Conservation (phyloP, 2,329 filamentous ascomycete species). For the Talaromyces albobiverticillius region DNA sequence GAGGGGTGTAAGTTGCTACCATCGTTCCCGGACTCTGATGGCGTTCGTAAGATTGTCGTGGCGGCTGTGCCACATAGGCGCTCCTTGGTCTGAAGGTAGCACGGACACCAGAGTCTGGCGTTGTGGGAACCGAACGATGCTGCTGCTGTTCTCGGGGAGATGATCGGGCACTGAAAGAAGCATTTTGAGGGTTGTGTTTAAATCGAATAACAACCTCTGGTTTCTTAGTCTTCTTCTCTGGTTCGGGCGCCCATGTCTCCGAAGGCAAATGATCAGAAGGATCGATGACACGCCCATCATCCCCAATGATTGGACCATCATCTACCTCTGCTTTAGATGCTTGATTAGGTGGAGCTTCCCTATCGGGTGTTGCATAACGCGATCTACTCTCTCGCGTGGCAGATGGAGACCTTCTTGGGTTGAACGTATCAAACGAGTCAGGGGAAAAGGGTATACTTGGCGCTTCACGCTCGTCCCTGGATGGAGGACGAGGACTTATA, state of each 20-base stretch:
- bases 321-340: constrained; percentile 39
- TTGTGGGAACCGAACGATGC: constrained; percentile 25
- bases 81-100: constrained; percentile 15
- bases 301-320: constrained; percentile 59
- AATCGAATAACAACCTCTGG: constrained; percentile 49
- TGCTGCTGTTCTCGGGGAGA: constrained; percentile 19
- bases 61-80: constrained; percentile 7
- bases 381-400: constrained; percentile 31
- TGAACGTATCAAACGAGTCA: constrained; percentile 60
- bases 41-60: constrained; percentile 6
- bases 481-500: constrained; percentile 55
- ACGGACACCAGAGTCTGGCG: constrained; percentile 25
- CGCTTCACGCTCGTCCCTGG: constrained; percentile 35
- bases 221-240: constrained; percentile 55
- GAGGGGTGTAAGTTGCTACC: constrained; percentile 20
- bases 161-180: constrained; percentile 22
- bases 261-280: constrained; percentile 64
- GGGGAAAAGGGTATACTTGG: constrained; percentile 55
- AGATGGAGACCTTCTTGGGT: constrained; percentile 41
- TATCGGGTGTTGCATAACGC: constrained; percentile 37
- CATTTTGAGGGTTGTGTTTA: constrained; percentile 33
- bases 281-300: constrained; percentile 63
- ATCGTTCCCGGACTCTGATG: not conserved
- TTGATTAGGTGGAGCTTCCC: constrained; percentile 37
- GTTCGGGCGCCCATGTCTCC: constrained; percentile 65